phyloP scores from a whole-genome alignment of 495 filamentous ascomycete genomes.

The Aspergillus nidulans region DNA sequence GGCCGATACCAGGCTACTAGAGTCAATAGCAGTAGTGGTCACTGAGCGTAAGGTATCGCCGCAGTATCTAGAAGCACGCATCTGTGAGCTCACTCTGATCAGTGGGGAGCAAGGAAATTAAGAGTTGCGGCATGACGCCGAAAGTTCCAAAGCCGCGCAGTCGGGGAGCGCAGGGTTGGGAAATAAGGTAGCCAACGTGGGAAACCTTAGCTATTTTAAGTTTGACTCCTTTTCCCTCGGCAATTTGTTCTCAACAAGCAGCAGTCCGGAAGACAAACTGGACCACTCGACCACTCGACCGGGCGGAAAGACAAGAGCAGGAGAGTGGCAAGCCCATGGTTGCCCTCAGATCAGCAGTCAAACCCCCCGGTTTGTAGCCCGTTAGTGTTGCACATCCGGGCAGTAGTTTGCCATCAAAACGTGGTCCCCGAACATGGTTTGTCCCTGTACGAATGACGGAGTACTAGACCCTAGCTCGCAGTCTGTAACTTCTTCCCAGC shows the following conservation, averaged over 20 bases:
- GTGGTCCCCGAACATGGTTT: neutral
- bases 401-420: neutral
- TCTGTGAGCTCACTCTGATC: neutral
- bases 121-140: neutral
- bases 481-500: neutral
- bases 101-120: constrained; percentile 5
- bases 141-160: neutral
- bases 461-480: neutral
- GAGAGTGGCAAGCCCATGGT: neutral
- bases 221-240: constrained; percentile 1
- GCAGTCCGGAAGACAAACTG: neutral
- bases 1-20: neutral
- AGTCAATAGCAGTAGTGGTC: neutral
- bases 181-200: constrained; percentile 7
- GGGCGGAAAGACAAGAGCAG: neutral
- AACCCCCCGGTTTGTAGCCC: neutral
- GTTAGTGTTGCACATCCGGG: neutral
- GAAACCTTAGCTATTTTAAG: constrained; percentile 6
- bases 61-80: neutral
- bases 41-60: neutral
- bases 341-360: constrained; percentile 4
- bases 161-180: constrained; percentile 1
- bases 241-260: neutral
- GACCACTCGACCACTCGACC: too few relatives aligned
- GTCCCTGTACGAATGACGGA: neutral